Evolutionary conservation across 371 early-diverging fungal genomes (phyloP).

Genomic region (Mucor velutinosus): DNA sequence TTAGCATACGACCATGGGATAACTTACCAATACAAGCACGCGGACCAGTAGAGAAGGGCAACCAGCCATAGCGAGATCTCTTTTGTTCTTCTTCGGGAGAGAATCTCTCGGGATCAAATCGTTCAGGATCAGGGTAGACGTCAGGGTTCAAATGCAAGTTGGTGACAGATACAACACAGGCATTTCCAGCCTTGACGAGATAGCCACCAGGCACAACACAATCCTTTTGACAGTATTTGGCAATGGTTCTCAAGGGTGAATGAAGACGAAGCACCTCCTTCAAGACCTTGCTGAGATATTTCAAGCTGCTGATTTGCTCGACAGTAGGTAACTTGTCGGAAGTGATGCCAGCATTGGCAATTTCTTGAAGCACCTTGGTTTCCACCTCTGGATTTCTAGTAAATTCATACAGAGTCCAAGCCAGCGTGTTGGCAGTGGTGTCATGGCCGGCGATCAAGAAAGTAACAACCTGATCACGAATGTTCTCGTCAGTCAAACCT

Average conservation of each 20-base stretch:
- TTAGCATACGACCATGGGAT: too few relatives aligned
- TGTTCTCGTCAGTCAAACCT: conserved; percentile 48
- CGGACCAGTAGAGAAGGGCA: conserved; percentile 55
- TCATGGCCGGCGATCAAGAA: conserved; percentile 61
- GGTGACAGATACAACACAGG: conserved; percentile 22
- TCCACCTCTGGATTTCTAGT: conserved; percentile 44
- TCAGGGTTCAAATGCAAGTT: conserved; percentile 46
- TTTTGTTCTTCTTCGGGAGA: conserved; percentile 54
- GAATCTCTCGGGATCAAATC: conserved; percentile 61
- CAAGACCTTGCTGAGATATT: conserved; percentile 41
- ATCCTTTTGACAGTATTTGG: conserved; percentile 51
- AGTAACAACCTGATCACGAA: conserved; percentile 60
- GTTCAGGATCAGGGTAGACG: conserved; percentile 44
- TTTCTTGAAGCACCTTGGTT: conserved; percentile 48
- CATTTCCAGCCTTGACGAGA: conserved; percentile 19
- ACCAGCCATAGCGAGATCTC: conserved; percentile 51
- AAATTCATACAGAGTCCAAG: conserved; percentile 48
- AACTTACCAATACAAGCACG: conserved; percentile 48
- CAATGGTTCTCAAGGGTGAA: conserved; percentile 45
- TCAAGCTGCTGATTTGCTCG: conserved; percentile 46
- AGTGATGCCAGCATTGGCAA: conserved; percentile 45
- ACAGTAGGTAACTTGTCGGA: conserved; percentile 35
- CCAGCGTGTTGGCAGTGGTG: conserved; percentile 48
- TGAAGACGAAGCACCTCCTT: conserved; percentile 59
- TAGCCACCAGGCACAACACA: conserved; percentile 52